Evolutionary conservation across 176 grass and related monocot species (phyloP), one percentile per base, ranked within the genome.

Genomic region (Neostapfia colusana): DNA sequence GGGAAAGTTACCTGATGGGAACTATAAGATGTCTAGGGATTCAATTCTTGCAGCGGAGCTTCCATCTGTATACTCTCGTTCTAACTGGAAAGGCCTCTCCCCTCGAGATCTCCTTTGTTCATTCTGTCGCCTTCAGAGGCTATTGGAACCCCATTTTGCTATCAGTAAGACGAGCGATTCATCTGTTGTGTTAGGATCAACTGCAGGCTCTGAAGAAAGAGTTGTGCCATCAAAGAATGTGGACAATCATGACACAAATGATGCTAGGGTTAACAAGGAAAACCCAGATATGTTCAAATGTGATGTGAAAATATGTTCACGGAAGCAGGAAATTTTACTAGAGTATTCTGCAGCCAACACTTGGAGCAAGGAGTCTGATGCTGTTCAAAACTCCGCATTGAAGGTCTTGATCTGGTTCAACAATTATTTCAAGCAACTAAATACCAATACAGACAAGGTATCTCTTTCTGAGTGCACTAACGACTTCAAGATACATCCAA

Each of bases 331-430:
- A 59, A 25, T 72, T 67, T 86, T 98, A 69, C 46, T 94, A 39
- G 89, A 86, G 44, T 91, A 84, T 84, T 92, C 76, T 74, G 69
- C 77, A 67, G 59, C 79, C 73, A 85, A 90, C 74, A 88, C 65
- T 64, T 85, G 82, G 81, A 87, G 85, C 65, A 93, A 91, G 82
- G 91, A 97, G 57, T 84, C 75, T 82, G 95, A 97, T 78, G 86
- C 89, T 34, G 76, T 97, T 89, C 91, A 97, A 51, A 91, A 74
- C 81, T 85, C 95, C 49, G 79, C 95, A 60, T 73, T 97, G 43
- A 97, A 89, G 56, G 86, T 92, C 76, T 86, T 97, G 70, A 83
- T 69, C 78, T 97, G 89, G 86, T 93, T 94, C 39, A 72, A 84
- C 42, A 68, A 67, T 72, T 86, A 79, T 76, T 93, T 93, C 42